A percentile compares a stretch with the other conserved stretches of the same genome.
phyloP scores from a whole-genome alignment of 495 filamentous ascomycete species.

The Podospora tetraspora region DNA sequence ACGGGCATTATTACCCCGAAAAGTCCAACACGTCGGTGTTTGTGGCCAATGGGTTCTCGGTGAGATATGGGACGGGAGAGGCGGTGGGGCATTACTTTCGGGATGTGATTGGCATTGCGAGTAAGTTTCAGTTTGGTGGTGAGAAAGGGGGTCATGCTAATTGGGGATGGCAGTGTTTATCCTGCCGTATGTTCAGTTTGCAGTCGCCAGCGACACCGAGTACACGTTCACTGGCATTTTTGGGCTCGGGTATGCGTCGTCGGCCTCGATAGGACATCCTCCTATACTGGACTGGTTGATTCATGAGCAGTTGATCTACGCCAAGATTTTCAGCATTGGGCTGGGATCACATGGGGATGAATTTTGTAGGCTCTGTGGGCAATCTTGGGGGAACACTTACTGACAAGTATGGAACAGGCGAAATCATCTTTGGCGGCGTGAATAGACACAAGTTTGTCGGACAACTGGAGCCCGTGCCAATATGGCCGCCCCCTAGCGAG shows the following conservation, averaged over 20 bases:
- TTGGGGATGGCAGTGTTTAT: constrained; percentile 19
- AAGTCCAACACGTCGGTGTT: constrained; percentile 32
- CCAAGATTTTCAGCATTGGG: constrained; percentile 68
- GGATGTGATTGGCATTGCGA: constrained; percentile 37
- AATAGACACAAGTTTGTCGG: constrained; percentile 41
- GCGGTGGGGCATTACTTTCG: constrained; percentile 37
- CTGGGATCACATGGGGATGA: constrained; percentile 46
- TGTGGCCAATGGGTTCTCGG: constrained; percentile 31
- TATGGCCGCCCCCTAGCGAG: constrained; percentile 39
- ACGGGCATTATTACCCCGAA: constrained; percentile 37
- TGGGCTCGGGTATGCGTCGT: constrained; percentile 38
- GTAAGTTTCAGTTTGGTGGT: no score
- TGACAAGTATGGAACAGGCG: constrained; percentile 24
- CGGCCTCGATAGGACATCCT: constrained; percentile 48
- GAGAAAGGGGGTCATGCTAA: neutral
- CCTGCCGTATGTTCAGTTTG: constrained; percentile 28
- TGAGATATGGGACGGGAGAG: constrained; percentile 39
- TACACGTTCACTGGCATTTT: constrained; percentile 42
- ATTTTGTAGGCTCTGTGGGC: constrained; percentile 25
- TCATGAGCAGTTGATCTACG: constrained; percentile 54
- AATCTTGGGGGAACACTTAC: neutral
- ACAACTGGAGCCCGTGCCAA: constrained; percentile 36
- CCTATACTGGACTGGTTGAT: constrained; percentile 64
- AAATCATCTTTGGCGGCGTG: constrained; percentile 44
- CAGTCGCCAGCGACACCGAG: constrained; percentile 36